phyloP scores from a whole-genome alignment of 1,284 basidiomycete species.

The Sporisorium sorghi region DNA sequence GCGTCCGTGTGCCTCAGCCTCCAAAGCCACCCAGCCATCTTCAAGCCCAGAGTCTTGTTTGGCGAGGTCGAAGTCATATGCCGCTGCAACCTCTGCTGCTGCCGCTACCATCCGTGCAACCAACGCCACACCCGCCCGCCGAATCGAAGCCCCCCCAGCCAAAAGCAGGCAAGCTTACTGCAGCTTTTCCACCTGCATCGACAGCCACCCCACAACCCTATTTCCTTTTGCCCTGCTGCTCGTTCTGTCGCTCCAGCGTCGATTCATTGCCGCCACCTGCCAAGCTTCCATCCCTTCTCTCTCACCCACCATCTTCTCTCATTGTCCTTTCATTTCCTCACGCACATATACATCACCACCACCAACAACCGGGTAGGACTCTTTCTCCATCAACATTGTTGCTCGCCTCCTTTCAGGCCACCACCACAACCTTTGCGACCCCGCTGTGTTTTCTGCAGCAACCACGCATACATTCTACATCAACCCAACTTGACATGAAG shows the following conservation, averaged over 20 bases:
- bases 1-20: not conserved
- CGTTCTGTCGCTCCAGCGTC: not conserved
- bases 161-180: too few relatives aligned
- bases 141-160: too few relatives aligned
- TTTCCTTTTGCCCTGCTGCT: not conserved
- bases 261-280: not conserved
- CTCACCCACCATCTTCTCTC: not conserved
- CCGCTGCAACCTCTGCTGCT: not conserved
- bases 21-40: not conserved
- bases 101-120: not conserved
- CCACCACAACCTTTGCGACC: not conserved
- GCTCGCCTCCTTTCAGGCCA: not conserved
- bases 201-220: too few relatives aligned
- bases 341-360: not conserved
- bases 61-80: not conserved
- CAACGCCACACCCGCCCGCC: not conserved
- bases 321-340: too few relatives aligned
- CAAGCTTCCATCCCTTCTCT: not conserved
- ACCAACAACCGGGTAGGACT: not conserved
- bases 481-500: conserved; percentile 2
- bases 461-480: not conserved
- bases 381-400: not conserved
- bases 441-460: not conserved
- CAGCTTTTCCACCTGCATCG: not conserved
- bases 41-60: not conserved